Evolutionary conservation across 345 rosid genomes (phyloP), one percentile per base, ranked within the genome.

Genomic region (Clarkia xantiana): DNA sequence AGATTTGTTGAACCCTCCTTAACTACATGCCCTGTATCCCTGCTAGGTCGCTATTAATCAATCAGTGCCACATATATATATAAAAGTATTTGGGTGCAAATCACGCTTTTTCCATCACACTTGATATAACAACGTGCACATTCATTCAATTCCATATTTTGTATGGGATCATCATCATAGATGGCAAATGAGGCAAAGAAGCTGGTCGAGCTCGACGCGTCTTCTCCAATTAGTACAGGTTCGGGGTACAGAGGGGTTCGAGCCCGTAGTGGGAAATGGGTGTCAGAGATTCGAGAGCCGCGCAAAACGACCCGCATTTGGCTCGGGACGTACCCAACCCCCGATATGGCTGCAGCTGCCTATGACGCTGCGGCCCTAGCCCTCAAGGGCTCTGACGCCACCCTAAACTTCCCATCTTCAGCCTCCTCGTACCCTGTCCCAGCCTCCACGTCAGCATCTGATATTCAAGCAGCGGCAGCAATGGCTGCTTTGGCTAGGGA

Each of bases 271-370:
- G 87, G 96, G 10, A 88, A 88, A 63, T 87, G 96, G 97, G 94
- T 88, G 22, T 81, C 86, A 0, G 97, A 88, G 67, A 76, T 88
- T 59, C 83, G 97, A 23, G 91, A 88, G 55, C 97, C 97, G 0
- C 77, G 77, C 44, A 87, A 87, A 59, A 77, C 80, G 4, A 79
- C 80, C 6, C 70, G 96, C 13, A 87, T 87, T 53, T 87, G 96
- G 96, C 94, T 87, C 0, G 96, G 94, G 8, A 87, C 96, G 9
- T 87, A 72, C 47, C 66, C 86, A 1, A 70, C 75, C 1, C 80
- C 94, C 0, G 84, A 87, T 45, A 87, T 84, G 91, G 96, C 96
- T 0, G 94, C 96, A 0, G 70, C 82, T 0, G 96, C 96, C 11
- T 81, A 77, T 49, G 96, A 87, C 40, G 96, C 77, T 61, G 96